phyloP scores from a whole-genome alignment of 148 eudicot species.

The Limonium bicolor region DNA sequence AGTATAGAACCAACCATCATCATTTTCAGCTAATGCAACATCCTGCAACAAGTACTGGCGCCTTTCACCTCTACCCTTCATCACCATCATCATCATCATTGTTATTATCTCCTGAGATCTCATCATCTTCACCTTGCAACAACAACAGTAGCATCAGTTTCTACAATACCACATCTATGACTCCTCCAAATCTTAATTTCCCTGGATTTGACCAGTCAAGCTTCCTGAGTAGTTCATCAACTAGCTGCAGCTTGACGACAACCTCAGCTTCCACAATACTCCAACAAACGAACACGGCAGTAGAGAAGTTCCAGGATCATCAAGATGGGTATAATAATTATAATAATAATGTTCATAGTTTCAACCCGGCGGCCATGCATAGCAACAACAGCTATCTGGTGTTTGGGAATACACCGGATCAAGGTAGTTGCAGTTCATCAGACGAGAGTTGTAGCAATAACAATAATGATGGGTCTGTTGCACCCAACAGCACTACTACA shows the following conservation, averaged over 20 bases:
- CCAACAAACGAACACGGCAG: no score
- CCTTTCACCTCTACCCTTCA: no score
- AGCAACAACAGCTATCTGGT: neutral
- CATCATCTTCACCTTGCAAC: no score
- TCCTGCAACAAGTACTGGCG: no score
- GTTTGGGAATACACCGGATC: constrained; percentile 4
- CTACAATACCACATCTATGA: constrained; percentile 6
- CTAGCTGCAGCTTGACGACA: neutral
- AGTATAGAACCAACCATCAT: neutral
- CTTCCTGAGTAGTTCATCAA: constrained; percentile 2
- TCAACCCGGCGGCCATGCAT: neutral
- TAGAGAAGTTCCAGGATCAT: no score
- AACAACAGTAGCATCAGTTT: neutral
- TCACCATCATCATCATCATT: neutral
- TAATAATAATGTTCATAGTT: neutral
- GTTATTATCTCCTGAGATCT: no score
- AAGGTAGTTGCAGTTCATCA: constrained; percentile 3
- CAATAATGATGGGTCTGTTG: neutral
- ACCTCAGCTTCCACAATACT: neutral
- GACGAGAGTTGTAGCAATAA: neutral
- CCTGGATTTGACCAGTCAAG: neutral
- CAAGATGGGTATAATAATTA: constrained; percentile 16
- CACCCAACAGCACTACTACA: no score
- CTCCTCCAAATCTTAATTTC: constrained; percentile 7
- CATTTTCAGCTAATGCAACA: neutral